Base-by-base conservation (phyloP, 2,329 filamentous ascomycete species). In the Sordariomycetes sp. region DNA sequence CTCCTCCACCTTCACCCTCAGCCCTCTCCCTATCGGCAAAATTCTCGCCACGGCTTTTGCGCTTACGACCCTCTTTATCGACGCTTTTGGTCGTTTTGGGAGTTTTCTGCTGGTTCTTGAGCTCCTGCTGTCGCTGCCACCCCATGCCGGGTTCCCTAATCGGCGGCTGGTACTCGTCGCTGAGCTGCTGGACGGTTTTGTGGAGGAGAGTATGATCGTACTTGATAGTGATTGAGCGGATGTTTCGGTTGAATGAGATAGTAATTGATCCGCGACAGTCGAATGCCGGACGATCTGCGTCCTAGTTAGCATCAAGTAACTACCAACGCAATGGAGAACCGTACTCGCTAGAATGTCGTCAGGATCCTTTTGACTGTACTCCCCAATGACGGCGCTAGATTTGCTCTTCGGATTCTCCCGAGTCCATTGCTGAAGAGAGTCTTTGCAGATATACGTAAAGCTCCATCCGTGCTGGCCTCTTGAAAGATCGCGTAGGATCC, bases 171-270 rank as follows among this genome's bases (percentile, higher is more conserved):
- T 60, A 65, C 24, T 61, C 52, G 5, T 66, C 60, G 8, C 63
- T 56, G 17, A 75, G 51, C 30, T 76, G 53, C 2, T 53, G 61
- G 5, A 78, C 70, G 0, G 70, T 72, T 45, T 60, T 67, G 47
- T 78, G 73, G n/a, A 76, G 45, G 4, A 65, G 67, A 0, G 66
- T 72, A 43, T 78, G 73, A 21, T 69, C 63, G 43, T 76, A 75
- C 37, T 68, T 68, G 35, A 76, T 55, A 9, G 63, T 58, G 25
- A 77, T 65, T 8, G 57, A 52, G 21, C 64, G 63, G 20, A 54
- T 61, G 17, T 56, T 58, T 35, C 63, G 65, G 6, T 63, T 59
- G 41, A 78, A 76, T 1, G 59, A 48, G 28, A 78, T 59, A 3
- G 52, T 59, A 14, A 76, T 48, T 1, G 58, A 57, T 14, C 73